phyloP scores from a whole-genome alignment of 202 grass and related monocot species.

The Brachypodium distachyon region DNA sequence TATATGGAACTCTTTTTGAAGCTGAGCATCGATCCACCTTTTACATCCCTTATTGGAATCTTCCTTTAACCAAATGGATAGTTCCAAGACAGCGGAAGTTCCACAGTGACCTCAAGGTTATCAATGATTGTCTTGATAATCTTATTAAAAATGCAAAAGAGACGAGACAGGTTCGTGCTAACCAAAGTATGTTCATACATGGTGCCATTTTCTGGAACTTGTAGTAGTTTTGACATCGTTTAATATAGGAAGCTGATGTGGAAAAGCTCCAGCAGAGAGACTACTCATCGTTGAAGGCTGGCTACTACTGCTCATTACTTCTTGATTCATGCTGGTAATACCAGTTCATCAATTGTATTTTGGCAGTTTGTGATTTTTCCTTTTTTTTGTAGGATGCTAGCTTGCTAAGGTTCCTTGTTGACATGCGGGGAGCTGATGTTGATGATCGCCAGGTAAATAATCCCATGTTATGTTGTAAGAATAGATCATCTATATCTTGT shows the following conservation, averaged over 20 bases:
- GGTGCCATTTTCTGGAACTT: slow-evolving; percentile 17
- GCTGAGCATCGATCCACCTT: slow-evolving; percentile 95
- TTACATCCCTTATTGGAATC: slow-evolving; percentile 98
- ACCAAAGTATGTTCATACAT: not conserved
- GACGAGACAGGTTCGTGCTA: slow-evolving; percentile 63
- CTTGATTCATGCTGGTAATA: slow-evolving; percentile 2
- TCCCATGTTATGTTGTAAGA: not conserved
- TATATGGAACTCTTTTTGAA: slow-evolving; percentile 97
- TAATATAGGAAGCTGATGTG: slow-evolving; percentile 74
- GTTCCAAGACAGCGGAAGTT: slow-evolving; percentile 89
- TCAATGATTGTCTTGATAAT: slow-evolving; percentile 87
- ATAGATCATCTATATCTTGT: not conserved
- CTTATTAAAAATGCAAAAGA: slow-evolving; percentile 97
- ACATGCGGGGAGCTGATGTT: slow-evolving; percentile 90
- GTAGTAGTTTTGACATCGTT: slow-evolving; percentile 6
- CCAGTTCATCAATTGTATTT: not conserved
- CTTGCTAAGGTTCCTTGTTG: slow-evolving; percentile 92
- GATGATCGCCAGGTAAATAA: slow-evolving; percentile 83
- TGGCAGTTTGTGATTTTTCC: not conserved
- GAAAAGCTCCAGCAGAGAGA: slow-evolving; percentile 98
- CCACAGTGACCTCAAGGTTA: slow-evolving; percentile 79
- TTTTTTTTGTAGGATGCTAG: slow-evolving; percentile 67
- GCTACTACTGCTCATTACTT: slow-evolving; percentile 11
- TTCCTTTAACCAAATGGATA: slow-evolving; percentile 79
- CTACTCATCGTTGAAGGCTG: slow-evolving; percentile 87